Conservation (phyloP, 139 green algal species). For the Chlamydomonas schloesseri region DNA sequence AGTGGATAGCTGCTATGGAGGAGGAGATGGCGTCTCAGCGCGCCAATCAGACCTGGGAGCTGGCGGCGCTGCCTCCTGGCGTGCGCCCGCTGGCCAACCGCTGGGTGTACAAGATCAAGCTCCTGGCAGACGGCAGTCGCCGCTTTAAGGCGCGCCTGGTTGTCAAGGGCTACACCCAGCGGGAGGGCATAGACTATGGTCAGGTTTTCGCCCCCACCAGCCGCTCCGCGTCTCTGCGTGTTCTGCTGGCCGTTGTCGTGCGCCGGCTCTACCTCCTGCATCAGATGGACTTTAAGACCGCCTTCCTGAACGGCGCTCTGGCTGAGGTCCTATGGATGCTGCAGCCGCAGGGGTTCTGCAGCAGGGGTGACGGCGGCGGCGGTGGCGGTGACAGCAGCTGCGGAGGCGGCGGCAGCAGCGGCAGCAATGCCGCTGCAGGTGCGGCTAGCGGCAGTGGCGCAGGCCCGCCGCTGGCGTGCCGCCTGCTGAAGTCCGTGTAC, state of each 20-base stretch:
- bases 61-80: background rate
- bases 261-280: constrained; percentile 7
- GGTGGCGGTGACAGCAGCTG: constrained; percentile 44
- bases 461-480: too few relatives aligned
- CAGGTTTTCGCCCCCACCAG: constrained; percentile 60
- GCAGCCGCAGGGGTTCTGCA: constrained; percentile 52
- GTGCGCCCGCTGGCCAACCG: background rate
- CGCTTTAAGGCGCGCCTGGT: constrained; percentile 61
- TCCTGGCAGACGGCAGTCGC: background rate
- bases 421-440: constrained; percentile 49
- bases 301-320: constrained; percentile 24
- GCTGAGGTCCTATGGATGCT: constrained; percentile 55
- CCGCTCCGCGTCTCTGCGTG: background rate
- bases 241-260: background rate
- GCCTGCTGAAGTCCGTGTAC: too few relatives aligned
- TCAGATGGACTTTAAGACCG: constrained; percentile 37
- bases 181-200: constrained; percentile 53
- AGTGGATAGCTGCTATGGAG: constrained; percentile 21
- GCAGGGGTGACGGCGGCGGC: background rate
- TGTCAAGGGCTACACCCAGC: constrained; percentile 55
- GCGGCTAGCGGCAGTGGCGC: too few relatives aligned
- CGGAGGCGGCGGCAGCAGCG: constrained; percentile 58
- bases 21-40: constrained; percentile 15
- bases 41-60: constrained; percentile 15
- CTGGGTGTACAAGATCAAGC: constrained; percentile 34